A percentile compares a stretch with the other conserved stretches of the same genome.
Evolutionary conservation across 352 stramenopile genomes (phyloP).

Genomic region (Labyrinthula sp.): DNA sequence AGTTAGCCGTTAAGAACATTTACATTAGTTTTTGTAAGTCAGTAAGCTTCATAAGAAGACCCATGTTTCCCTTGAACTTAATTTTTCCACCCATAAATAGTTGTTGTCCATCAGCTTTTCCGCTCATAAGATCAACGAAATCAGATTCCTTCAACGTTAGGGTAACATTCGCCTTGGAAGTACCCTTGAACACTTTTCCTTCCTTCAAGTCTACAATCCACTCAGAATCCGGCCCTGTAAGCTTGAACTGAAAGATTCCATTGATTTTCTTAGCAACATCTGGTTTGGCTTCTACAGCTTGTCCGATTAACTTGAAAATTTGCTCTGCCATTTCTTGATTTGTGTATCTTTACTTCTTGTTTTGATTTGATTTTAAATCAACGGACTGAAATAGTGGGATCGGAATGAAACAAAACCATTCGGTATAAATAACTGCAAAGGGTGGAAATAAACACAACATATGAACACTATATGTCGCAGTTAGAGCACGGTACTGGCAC

Average conservation of each 20-base stretch:
- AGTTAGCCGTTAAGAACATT: slow-evolving; percentile 9
- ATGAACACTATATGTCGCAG: no score
- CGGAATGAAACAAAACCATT: no score
- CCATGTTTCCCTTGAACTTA: slow-evolving; percentile 36
- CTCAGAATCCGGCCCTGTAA: slow-evolving; percentile 27
- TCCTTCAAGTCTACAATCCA: slow-evolving; percentile 31
- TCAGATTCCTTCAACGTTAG: slow-evolving; percentile 33
- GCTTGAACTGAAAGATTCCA: slow-evolving; percentile 32
- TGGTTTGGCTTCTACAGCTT: no score
- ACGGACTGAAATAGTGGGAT: no score
- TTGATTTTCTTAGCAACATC: slow-evolving; percentile 32
- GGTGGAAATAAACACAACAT: no score
- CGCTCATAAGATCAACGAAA: slow-evolving; percentile 28
- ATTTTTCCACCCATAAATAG: slow-evolving; percentile 34
- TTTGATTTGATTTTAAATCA: no score
- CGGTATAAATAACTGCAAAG: no score
- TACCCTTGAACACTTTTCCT: slow-evolving; percentile 28
- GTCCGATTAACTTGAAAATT: no score
- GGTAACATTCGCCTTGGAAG: slow-evolving; percentile 31
- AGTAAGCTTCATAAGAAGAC: slow-evolving; percentile 30
- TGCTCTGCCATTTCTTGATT: no score
- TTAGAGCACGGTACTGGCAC: no score
- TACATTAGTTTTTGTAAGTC: slow-evolving; percentile 28
- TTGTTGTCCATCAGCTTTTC: slow-evolving; percentile 33
- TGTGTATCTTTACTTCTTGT: no score